Evolutionary conservation across 2,329 filamentous ascomycete genomes (phyloP).

Genomic region (Neopestalotiopsis rosae): DNA sequence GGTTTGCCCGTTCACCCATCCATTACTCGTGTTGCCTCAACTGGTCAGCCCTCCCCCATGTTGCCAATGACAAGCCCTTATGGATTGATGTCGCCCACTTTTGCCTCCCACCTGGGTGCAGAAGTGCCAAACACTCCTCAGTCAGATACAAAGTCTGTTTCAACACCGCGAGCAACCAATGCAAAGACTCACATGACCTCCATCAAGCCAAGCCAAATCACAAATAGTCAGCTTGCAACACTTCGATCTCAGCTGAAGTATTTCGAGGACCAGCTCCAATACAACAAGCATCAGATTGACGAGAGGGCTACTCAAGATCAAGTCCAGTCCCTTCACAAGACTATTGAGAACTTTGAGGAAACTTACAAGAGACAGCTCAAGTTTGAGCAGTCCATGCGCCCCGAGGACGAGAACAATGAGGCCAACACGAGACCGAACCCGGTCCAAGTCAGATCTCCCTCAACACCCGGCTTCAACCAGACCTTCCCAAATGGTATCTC

Average conservation of each 20-base stretch:
- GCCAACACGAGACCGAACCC: constrained; percentile 22
- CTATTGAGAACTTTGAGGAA: constrained; percentile 56
- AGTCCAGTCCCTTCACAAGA: constrained; percentile 46
- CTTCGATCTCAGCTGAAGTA: constrained; percentile 60
- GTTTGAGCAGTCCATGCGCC: constrained; percentile 50
- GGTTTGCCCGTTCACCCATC: constrained; percentile 24
- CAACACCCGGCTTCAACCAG: constrained; percentile 31
- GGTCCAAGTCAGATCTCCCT: constrained; percentile 7
- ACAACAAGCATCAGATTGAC: constrained; percentile 68
- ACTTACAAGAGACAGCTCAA: constrained; percentile 49
- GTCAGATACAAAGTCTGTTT: constrained; percentile 23
- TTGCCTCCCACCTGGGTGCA: constrained; percentile 3
- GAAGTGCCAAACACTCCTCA: not conserved
- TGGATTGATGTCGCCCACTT: constrained; percentile 17
- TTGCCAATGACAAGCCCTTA: constrained; percentile 23
- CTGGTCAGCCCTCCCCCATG: constrained; percentile 24
- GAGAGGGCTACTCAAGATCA: constrained; percentile 55
- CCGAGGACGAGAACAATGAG: constrained; percentile 35
- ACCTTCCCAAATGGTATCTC: constrained; percentile 28
- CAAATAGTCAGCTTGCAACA: constrained; percentile 59
- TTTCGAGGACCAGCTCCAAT: constrained; percentile 62
- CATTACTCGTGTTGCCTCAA: constrained; percentile 25
- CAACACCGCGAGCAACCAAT: constrained; percentile 19
- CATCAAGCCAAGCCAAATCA: constrained; percentile 66
- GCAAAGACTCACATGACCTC: constrained; percentile 57